Conservation (phyloP, 2,329 filamentous ascomycete genomes). For the Monilinia aucupariae region DNA sequence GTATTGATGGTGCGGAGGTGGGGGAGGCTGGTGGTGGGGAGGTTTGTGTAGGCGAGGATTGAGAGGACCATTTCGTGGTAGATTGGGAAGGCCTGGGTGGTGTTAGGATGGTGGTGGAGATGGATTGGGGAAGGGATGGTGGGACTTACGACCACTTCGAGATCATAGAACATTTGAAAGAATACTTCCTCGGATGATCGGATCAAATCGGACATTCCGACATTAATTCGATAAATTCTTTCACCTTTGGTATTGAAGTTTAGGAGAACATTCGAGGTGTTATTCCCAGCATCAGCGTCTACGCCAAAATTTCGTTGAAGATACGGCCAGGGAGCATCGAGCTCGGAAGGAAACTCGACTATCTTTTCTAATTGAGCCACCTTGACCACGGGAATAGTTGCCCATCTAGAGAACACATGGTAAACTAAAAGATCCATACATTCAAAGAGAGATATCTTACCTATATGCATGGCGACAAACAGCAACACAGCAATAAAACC, state of each 20-base stretch:
- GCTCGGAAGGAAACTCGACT: slow-evolving; percentile 8
- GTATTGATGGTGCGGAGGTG: not conserved
- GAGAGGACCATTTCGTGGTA: slow-evolving; percentile 8
- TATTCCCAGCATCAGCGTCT: slow-evolving; percentile 8
- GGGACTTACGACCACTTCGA: slow-evolving; percentile 11
- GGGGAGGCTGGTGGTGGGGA: not conserved
- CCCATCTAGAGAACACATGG: not conserved
- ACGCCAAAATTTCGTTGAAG: slow-evolving; percentile 12
- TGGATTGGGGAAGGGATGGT: not conserved
- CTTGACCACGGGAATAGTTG: slow-evolving; percentile 13
- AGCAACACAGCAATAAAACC: slow-evolving; percentile 10
- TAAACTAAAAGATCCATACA: no score
- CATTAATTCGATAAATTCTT: slow-evolving; percentile 10
- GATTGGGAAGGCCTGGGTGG: slow-evolving; percentile 7
- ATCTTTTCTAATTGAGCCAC: slow-evolving; percentile 11
- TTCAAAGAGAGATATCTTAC: not conserved
- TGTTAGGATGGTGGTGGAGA: not conserved
- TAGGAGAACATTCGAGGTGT: slow-evolving; percentile 1
- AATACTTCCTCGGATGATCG: slow-evolving; percentile 13
- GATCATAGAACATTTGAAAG: slow-evolving; percentile 15
- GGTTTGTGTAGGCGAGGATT: not conserved
- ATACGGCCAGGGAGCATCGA: slow-evolving; percentile 10
- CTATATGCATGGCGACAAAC: slow-evolving; percentile 15
- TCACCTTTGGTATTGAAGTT: slow-evolving; percentile 10
- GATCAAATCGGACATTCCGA: slow-evolving; percentile 8